Conservation (phyloP, 345 rosid species). For the Trapa bicornis region DNA sequence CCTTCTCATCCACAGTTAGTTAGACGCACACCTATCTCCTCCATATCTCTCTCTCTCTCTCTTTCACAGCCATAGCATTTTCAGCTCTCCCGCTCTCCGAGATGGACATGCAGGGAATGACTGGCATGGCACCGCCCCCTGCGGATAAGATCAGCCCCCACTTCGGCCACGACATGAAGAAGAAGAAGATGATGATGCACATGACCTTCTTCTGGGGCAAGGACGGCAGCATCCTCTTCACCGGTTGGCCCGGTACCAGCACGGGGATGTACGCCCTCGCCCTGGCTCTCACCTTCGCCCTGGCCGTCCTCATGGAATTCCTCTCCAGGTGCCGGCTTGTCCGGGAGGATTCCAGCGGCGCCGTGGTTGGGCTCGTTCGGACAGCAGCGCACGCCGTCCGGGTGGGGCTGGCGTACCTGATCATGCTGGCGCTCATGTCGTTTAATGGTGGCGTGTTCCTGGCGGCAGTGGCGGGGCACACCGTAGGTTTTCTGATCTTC, state of each 20-base stretch:
- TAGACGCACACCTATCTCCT: too few relatives aligned
- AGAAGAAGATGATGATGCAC: conserved; percentile 33
- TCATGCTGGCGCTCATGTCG: conserved; percentile 84
- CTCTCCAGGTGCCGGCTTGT: conserved; percentile 33
- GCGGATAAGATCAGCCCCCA: too few relatives aligned
- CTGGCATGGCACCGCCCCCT: too few relatives aligned
- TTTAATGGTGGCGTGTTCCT: conserved; percentile 69
- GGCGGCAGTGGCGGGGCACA: conserved; percentile 55
- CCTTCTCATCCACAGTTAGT: too few relatives aligned
- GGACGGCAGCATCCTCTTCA: conserved; percentile 44
- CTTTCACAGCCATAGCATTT: too few relatives aligned
- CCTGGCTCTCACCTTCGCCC: conserved; percentile 31
- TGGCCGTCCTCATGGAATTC: conserved; percentile 39
- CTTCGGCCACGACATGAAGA: conserved; percentile 13
- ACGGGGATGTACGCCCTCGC: conserved; percentile 44
- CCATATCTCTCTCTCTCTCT: too few relatives aligned
- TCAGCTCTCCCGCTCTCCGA: too few relatives aligned
- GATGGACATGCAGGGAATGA: too few relatives aligned
- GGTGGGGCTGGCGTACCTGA: conserved; percentile 46
- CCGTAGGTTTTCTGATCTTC: conserved; percentile 51
- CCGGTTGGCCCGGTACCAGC: conserved; percentile 53
- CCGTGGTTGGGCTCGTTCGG: conserved; percentile 35
- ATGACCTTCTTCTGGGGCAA: conserved; percentile 75
- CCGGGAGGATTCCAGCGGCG: conserved; percentile 13
- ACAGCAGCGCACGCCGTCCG: conserved; percentile 35